Conservation (phyloP, 371 early-diverging fungal genomes). For the Rhizomucor miehei region DNA sequence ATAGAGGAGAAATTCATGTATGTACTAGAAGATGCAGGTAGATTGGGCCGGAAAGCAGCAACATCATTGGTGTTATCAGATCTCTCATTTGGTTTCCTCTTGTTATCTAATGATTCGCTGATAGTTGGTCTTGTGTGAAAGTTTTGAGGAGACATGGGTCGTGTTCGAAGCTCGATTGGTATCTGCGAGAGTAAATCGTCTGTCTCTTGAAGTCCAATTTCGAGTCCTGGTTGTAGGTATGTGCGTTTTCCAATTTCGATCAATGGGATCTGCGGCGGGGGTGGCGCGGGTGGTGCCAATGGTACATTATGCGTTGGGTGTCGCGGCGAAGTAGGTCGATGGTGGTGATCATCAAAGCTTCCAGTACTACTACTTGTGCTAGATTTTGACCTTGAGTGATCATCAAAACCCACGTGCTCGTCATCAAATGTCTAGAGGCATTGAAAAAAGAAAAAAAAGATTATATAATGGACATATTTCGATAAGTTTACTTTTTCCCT, state of each 20-base stretch:
- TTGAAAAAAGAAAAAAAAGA: too few relatives aligned
- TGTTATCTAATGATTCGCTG: too few relatives aligned
- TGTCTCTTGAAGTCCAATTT: neutral
- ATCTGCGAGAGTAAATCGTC: constrained; percentile 1
- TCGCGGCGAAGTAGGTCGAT: neutral
- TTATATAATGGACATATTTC: too few relatives aligned
- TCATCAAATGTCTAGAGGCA: neutral
- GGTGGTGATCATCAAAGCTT: neutral
- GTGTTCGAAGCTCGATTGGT: neutral
- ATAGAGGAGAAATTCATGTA: too few relatives aligned
- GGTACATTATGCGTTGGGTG: constrained; percentile 22
- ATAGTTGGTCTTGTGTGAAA: neutral
- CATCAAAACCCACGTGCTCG: neutral
- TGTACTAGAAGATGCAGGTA: too few relatives aligned
- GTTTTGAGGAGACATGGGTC: neutral
- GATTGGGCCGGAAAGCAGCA: too few relatives aligned
- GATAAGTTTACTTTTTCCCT: too few relatives aligned
- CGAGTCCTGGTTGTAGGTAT: neutral
- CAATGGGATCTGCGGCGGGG: constrained; percentile 5
- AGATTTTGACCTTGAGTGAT: neutral
- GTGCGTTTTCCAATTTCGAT: constrained; percentile 9
- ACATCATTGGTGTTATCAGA: too few relatives aligned
- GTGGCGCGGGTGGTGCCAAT: constrained; percentile 20
- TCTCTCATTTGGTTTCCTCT: too few relatives aligned
- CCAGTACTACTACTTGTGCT: too few relatives aligned